These are phyloP conservation scores for Barnettozyma sp. DNA, from an alignment of 805 yeast genomes.

Conservation along the genomic window DNA sequence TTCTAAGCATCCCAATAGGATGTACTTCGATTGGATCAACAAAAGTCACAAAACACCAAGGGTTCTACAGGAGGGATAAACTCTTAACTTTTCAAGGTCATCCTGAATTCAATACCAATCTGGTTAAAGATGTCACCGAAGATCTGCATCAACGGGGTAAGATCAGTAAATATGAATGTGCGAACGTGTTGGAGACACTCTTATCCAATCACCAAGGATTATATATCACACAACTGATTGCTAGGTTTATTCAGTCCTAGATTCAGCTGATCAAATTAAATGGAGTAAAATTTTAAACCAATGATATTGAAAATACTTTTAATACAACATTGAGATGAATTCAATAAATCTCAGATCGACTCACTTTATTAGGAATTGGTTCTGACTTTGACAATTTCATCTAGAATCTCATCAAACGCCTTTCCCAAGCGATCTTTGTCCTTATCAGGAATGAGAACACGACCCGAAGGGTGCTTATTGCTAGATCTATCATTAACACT, in stretches of 20 bases:
- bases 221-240: constrained; percentile 11
- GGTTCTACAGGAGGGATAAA: constrained; percentile 45
- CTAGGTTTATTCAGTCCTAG: constrained; percentile 12
- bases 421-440: constrained; percentile 6
- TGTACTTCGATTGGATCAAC: constrained; percentile 43
- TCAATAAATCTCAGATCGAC: not conserved
- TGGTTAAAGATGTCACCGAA: constrained; percentile 15
- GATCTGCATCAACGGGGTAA: constrained; percentile 1
- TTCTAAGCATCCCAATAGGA: constrained; percentile 36
- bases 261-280: not conserved
- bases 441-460: not conserved
- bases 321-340: too few relatives aligned
- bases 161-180: constrained; percentile 3
- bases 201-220: constrained; percentile 8
- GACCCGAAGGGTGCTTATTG: too few relatives aligned
- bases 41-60: constrained; percentile 55
- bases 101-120: constrained; percentile 58
- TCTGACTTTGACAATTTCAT: constrained; percentile 10
- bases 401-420: constrained; percentile 12
- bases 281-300: not conserved
- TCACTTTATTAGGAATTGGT: constrained; percentile 2
- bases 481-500: constrained; percentile 5
- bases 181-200: not conserved
- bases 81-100: constrained; percentile 81
- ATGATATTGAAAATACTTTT: not conserved